These are phyloP conservation scores for Hypoxylon sp. DNA, from an alignment of 2,329 filamentous ascomycete genomes.

Conservation along the genomic window DNA sequence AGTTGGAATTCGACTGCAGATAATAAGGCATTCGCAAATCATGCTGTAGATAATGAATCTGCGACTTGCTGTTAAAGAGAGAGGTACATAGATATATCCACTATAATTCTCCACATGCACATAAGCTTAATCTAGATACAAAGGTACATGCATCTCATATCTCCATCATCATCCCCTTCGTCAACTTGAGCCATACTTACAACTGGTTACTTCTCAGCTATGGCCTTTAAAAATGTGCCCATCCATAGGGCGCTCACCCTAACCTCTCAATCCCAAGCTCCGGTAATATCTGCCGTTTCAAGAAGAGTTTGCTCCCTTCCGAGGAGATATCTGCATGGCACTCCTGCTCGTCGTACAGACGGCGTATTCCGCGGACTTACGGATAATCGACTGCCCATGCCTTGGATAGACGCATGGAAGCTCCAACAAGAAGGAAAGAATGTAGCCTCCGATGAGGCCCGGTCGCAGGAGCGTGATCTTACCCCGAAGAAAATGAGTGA, in stretches of 20 bases:
- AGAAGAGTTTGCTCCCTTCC: neutral
- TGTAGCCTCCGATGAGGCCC: slow-evolving; percentile 38
- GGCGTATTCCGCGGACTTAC: slow-evolving; percentile 51
- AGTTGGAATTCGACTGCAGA: no score
- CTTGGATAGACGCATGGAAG: slow-evolving; percentile 74
- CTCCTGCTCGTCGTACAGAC: slow-evolving; percentile 44
- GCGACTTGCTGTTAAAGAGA: no score
- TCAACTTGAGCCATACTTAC: neutral
- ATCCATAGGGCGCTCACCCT: slow-evolving; percentile 31
- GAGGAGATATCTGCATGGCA: slow-evolving; percentile 38
- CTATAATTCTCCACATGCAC: no score
- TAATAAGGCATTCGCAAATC: no score
- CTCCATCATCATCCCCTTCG: no score
- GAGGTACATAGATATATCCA: no score
- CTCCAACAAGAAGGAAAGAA: slow-evolving; percentile 57
- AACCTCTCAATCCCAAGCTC: slow-evolving; percentile 6
- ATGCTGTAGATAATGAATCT: no score
- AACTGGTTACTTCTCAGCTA: slow-evolving; percentile 5
- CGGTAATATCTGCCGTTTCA: neutral
- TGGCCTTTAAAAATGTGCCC: slow-evolving; percentile 32
- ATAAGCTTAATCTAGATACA: no score
- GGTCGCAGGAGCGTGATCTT: slow-evolving; percentile 60
- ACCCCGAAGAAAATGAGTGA: slow-evolving; percentile 75
- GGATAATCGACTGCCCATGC: slow-evolving; percentile 54
- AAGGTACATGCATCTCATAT: no score